Evolutionary conservation across 441 rosid genomes (phyloP), one percentile per base, ranked within the genome.

Genomic region (Populus hybrid): DNA sequence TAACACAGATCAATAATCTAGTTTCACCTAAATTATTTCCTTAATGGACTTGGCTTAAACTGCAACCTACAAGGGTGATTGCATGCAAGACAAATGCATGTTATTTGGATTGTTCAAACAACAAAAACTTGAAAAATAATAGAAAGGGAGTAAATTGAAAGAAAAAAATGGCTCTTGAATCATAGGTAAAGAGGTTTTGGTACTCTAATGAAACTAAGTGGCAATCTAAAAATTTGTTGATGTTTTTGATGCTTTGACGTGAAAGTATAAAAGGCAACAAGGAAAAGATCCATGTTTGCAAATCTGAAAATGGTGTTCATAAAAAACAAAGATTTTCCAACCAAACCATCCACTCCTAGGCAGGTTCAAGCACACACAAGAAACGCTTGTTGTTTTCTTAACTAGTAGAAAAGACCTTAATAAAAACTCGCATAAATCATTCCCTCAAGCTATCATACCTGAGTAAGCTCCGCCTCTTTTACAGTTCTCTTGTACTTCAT

Each of bases 381-480:
- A 61, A 32, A 69, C 7, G 46, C 23, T 38, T 8, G 14, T 66
- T 20, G 23, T 50, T 50, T 12, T 24, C 66, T 59, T 66, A 28
- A 50, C 53, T 73, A 53, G 75, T 23, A 14, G 21, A 68, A 30
- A 66, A 34, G 46, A 23, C n/a, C 68, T 40, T 38, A 53, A 14
- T 7, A 69, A 65, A 71, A 78, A 81, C 50, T 67, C 9, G 6
- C 12, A 65, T 14, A 8, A 8, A 26, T 6, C 23, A 69, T 40
- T 32, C 1, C 34, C 16, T 53, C 40, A 28, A 1, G 18, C 38
- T 42, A 11, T 59, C 3, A 10, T 83, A 95, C 99, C 99, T 95
- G 96, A 69, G 97, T 93, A 82, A 95, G 99, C 87, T 95, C 99
- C 67, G 98, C 96, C 86, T 97, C 99, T 87, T 92, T 94, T 69